Base-by-base conservation (phyloP, 1,284 basidiomycete genomes). In the Leccinum subrobustum region DNA sequence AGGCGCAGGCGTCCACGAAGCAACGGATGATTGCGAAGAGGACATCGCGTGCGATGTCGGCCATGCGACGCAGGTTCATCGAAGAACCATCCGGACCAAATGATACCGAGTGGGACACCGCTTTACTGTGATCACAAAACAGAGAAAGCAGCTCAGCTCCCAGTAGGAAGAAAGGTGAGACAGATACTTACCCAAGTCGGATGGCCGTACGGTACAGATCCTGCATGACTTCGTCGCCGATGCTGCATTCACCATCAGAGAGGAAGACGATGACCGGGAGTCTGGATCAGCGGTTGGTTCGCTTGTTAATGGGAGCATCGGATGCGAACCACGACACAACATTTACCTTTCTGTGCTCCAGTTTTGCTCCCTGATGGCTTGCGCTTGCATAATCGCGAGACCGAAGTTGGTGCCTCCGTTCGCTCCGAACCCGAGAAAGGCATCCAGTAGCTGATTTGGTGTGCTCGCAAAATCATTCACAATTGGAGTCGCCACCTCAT, bases 261-360 rank as follows among this genome's bases (percentile, higher is more conserved):
- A 88, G 74, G 69, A 87, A 87, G 31, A 88, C 79, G n/a, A 87
- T 72, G n/a, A 88, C 79, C 0, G 86, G 86, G 0, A 75, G 69
- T 59, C 86, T 87, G 23, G 16, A 11, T 3, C 56, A 12, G 18
- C 8, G 3, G 23, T 7, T 27, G 31, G n/a, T 56, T 37, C 18
- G 16, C 1, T 12, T 9, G 63, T 16, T n/a, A 47, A 20, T 11
- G 20, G n/a, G 11, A 20, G 9, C 16, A 52, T 3, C 11, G 20
- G 44, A 52, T 33, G 25, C 18, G 6, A 35, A 35, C 3, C 18
- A 50, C n/a, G 16, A 9, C 1, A 20, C 3, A 3, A 50, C 64
- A 0, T 3, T 55, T 57, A 83, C 85, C 85, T 77, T 61, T 87
- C 85, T 1, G 78, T 79, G 59, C 78, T 84, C 85, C 86, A 87